A percentile compares a stretch with the other conserved stretches of the same genome.
These are phyloP conservation scores for Adansonia rubrostipa DNA, from an alignment of 441 rosid species.

Conservation along the genomic window DNA sequence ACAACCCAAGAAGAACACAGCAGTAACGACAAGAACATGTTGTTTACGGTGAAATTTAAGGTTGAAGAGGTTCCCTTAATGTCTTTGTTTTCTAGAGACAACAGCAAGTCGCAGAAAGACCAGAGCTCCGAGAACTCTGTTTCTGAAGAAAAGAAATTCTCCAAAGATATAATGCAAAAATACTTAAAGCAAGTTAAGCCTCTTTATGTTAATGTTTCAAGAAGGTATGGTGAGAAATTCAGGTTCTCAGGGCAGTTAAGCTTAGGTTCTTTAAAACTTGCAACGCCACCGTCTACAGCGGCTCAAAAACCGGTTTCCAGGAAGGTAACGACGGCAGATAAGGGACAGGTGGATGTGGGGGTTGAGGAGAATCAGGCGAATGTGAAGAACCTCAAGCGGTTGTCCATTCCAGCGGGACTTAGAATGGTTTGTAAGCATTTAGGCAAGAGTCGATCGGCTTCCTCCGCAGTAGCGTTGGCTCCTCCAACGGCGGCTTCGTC, in stretches of 20 bases:
- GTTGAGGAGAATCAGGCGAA: slow-evolving; percentile 32
- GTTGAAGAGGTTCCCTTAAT: slow-evolving; percentile 72
- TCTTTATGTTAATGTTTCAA: slow-evolving; percentile 76
- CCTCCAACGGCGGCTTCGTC: slow-evolving; percentile 40
- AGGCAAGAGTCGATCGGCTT: slow-evolving; percentile 85
- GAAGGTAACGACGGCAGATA: slow-evolving; percentile 29
- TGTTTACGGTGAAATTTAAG: slow-evolving; percentile 67
- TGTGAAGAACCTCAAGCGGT: slow-evolving; percentile 44
- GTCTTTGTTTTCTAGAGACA: slow-evolving; percentile 71
- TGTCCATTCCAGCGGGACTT: slow-evolving; percentile 64
- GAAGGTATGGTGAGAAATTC: slow-evolving; percentile 66
- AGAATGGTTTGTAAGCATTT: slow-evolving; percentile 74
- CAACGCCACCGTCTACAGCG: slow-evolving; percentile 22
- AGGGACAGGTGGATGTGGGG: slow-evolving; percentile 33
- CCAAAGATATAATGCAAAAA: slow-evolving; percentile 70
- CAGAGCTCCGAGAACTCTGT: slow-evolving; percentile 39
- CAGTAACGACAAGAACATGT: slow-evolving; percentile 39
- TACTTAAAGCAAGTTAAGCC: slow-evolving; percentile 88
- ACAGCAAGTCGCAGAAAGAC: slow-evolving; percentile 47
- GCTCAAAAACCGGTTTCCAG: slow-evolving; percentile 33
- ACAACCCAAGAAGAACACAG: slow-evolving; percentile 26
- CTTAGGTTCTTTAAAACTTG: slow-evolving; percentile 27
- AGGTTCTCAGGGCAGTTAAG: slow-evolving; percentile 58
- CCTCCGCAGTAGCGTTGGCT: slow-evolving; percentile 50
- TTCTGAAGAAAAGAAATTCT: slow-evolving; percentile 62